Percentiles rank a stretch among this genome's conserved stretches.
phyloP scores from a whole-genome alignment of 2,329 filamentous ascomycete genomes.

The Fusarium sp. region DNA sequence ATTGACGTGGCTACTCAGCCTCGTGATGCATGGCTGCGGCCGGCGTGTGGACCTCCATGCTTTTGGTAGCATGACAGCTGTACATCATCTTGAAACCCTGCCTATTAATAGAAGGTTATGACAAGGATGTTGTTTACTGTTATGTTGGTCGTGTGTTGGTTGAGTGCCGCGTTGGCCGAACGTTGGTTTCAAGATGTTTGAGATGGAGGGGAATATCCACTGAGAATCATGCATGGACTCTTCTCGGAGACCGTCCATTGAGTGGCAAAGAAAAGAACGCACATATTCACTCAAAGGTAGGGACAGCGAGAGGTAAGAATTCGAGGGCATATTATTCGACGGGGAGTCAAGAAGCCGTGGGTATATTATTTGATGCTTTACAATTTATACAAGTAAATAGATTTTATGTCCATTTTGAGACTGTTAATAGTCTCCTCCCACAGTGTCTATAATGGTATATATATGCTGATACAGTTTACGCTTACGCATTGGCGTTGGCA shows the following conservation, averaged over 20 bases:
- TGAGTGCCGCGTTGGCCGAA: background rate
- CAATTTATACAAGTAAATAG: conserved; percentile 1
- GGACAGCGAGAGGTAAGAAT: background rate
- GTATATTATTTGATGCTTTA: background rate
- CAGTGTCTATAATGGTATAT: background rate
- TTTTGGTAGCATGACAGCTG: background rate
- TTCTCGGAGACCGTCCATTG: background rate
- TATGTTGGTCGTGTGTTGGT: background rate
- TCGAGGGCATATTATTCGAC: background rate
- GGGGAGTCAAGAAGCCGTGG: background rate
- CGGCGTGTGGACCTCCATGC: background rate
- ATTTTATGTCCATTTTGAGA: background rate
- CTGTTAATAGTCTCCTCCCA: background rate
- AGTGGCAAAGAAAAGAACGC: background rate
- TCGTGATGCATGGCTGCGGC: background rate
- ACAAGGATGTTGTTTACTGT: background rate
- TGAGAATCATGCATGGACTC: background rate
- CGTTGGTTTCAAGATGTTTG: background rate
- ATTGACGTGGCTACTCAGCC: background rate
- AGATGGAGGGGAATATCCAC: background rate
- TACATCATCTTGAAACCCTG: background rate
- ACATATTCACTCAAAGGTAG: background rate
- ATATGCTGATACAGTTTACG: background rate
- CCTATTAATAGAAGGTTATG: background rate
- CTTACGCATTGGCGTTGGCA: conserved; percentile 10